Evolutionary conservation across 2,329 filamentous ascomycete genomes (phyloP).

Genomic region (Apiospora marii): DNA sequence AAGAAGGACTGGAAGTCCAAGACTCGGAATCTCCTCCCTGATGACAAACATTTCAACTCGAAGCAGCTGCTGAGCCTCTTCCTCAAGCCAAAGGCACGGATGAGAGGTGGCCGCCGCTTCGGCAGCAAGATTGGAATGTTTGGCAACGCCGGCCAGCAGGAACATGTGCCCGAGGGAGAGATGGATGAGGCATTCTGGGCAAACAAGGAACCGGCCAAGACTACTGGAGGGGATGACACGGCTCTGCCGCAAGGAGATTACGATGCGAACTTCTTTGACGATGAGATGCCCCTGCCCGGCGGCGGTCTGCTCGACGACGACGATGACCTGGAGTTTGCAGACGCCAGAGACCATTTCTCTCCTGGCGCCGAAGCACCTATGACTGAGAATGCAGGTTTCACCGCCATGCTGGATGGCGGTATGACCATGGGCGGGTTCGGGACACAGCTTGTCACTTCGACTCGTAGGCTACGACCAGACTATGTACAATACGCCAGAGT

Average conservation of each 20-base stretch:
- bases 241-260: slow-evolving; percentile 78
- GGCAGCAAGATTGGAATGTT: slow-evolving; percentile 52
- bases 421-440: slow-evolving; percentile 63
- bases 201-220: slow-evolving; percentile 62
- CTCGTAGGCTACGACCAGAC: slow-evolving; percentile 68
- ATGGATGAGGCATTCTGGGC: slow-evolving; percentile 98
- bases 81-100: slow-evolving; percentile 89
- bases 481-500: slow-evolving; percentile 76
- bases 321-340: slow-evolving; percentile 77
- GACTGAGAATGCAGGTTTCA: slow-evolving; percentile 55
- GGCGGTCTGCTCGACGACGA: slow-evolving; percentile 68
- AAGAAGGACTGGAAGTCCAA: slow-evolving; percentile 98
- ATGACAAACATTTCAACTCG: slow-evolving; percentile 98
- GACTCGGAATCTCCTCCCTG: slow-evolving; percentile 88
- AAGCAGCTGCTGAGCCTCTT: slow-evolving; percentile 88
- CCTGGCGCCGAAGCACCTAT: slow-evolving; percentile 64
- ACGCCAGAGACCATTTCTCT: slow-evolving; percentile 81
- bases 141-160: slow-evolving; percentile 50
- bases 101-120: slow-evolving; percentile 71
- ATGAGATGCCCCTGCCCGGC: slow-evolving; percentile 73
- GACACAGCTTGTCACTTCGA: slow-evolving; percentile 73
- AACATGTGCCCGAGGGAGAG: slow-evolving; percentile 72
- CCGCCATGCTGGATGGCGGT: slow-evolving; percentile 57
- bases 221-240: slow-evolving; percentile 58
- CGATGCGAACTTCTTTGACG: slow-evolving; percentile 97